These are phyloP conservation scores for Cardamine occulta DNA, from an alignment of 345 rosid genomes.

Conservation along the genomic window DNA sequence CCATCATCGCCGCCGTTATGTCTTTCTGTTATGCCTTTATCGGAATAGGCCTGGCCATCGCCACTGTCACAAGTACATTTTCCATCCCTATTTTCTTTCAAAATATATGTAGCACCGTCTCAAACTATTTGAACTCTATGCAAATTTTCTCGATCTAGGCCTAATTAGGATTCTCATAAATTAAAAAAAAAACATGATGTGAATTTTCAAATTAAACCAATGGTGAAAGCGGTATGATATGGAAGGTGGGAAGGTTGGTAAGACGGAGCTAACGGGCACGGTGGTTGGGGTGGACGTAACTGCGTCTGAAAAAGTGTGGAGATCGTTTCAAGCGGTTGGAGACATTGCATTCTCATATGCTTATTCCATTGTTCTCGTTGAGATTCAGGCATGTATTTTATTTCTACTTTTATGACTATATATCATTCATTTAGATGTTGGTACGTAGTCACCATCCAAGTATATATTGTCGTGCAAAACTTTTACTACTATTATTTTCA, in stretches of 20 bases:
- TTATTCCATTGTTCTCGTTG: constrained; percentile 70
- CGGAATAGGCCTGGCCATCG: constrained; percentile 81
- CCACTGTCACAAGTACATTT: constrained; percentile 45
- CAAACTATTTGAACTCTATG: background rate
- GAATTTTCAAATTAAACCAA: constrained; percentile 23
- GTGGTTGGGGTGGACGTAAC: constrained; percentile 70
- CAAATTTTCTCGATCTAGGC: background rate
- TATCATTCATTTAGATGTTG: background rate
- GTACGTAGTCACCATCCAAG: background rate
- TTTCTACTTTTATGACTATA: background rate
- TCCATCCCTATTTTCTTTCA: background rate
- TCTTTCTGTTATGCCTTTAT: constrained; percentile 79
- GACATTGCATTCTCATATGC: constrained; percentile 88
- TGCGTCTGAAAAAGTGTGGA: constrained; percentile 74
- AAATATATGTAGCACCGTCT: background rate
- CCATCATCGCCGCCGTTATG: constrained; percentile 83
- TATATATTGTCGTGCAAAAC: background rate
- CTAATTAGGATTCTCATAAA: constrained; percentile 1
- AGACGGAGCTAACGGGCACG: constrained; percentile 60
- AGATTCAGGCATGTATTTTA: constrained; percentile 66
- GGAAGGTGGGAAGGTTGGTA: constrained; percentile 47
- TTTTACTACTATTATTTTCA: background rate
- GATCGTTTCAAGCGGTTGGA: constrained; percentile 72
- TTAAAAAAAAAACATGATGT: too few relatives aligned
- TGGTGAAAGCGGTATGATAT: constrained; percentile 17